Base-by-base conservation (phyloP, 805 yeast species). In the Candida insectorum region DNA sequence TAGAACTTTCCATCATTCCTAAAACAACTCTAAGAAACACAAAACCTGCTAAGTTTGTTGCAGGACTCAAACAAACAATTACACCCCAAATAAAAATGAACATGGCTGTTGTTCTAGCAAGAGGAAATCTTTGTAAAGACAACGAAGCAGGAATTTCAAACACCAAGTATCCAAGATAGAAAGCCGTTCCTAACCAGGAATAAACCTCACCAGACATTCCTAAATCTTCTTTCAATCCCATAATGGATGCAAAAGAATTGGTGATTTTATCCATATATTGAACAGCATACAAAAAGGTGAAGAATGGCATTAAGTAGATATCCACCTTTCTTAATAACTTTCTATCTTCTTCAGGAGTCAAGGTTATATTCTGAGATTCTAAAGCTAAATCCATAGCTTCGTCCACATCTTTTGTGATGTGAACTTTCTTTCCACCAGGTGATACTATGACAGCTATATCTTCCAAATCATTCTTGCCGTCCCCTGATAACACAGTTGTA, bases 21-120 rank as follows among this genome's bases (percentile, higher is more conserved):
- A 52, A 55, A 48, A 59, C 51, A 28, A 55, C 56, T 47, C 60
- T 51, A 40, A 56, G 58, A 31, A 51, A 62, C 52, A 62, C 56
- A 17, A 61, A 58, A 4, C 66, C 65, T 11, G 60, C 57, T 35
- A 58, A 63, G 2, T 65, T 51, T 3, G 79, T 66, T 2, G 69
- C 72, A 2, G 81, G 69, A 38, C 72, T 75, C 9, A 75, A 56
- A 25, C 74, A 62, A 21, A 77, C 54, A n/a, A 76, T 51, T 54
- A 46, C 34, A 13, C 86, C 86, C 88, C 88, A 81, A 0, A 74
- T 30, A 12, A 77, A 47, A 26, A 80, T 69, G 39, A 69, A 69
- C 1, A 55, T 42, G 5, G 75, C 59, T 4, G 72, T 60, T 3
- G 75, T 55, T 43, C 72, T 76, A 4, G 78, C 67, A 41, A 81